Evolutionary conservation across 2,329 filamentous ascomycete genomes (phyloP).

Genomic region (Colletotrichum orchidophilum): DNA sequence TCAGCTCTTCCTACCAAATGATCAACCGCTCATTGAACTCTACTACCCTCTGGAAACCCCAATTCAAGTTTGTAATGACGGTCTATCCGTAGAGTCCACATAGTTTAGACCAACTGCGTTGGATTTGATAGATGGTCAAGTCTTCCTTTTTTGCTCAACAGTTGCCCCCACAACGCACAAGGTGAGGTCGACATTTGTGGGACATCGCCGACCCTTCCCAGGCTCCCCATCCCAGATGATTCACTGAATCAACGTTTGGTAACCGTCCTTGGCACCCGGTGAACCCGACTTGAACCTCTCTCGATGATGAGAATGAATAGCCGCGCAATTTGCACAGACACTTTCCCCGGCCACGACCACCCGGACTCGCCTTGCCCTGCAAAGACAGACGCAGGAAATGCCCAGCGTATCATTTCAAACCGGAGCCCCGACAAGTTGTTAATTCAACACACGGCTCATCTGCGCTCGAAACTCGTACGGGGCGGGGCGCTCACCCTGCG

Average conservation of each 20-base stretch:
- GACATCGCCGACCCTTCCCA: background rate
- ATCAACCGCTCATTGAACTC: background rate
- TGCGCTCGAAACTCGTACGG: conserved; percentile 18
- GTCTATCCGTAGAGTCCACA: background rate
- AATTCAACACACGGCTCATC: conserved; percentile 25
- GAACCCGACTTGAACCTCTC: conserved; percentile 2
- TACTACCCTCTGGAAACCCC: background rate
- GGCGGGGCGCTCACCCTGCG: background rate
- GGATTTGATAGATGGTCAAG: background rate
- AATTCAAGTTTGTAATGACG: background rate
- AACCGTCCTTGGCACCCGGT: conserved; percentile 21
- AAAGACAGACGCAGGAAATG: background rate
- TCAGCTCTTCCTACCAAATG: background rate
- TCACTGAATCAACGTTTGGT: background rate
- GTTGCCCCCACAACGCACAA: conserved; percentile 5
- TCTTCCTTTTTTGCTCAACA: background rate
- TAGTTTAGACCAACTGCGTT: background rate
- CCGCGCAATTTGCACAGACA: conserved; percentile 11
- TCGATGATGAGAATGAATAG: background rate
- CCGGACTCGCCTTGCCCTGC: conserved; percentile 2
- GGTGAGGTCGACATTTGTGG: conserved; percentile 12
- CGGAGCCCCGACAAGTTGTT: conserved; percentile 19
- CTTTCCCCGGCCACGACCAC: conserved; percentile 6
- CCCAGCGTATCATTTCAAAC: background rate
- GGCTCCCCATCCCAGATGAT: background rate